phyloP scores from a whole-genome alignment of 768 basidiomycete genomes.

The Lactarius sanguifluus region DNA sequence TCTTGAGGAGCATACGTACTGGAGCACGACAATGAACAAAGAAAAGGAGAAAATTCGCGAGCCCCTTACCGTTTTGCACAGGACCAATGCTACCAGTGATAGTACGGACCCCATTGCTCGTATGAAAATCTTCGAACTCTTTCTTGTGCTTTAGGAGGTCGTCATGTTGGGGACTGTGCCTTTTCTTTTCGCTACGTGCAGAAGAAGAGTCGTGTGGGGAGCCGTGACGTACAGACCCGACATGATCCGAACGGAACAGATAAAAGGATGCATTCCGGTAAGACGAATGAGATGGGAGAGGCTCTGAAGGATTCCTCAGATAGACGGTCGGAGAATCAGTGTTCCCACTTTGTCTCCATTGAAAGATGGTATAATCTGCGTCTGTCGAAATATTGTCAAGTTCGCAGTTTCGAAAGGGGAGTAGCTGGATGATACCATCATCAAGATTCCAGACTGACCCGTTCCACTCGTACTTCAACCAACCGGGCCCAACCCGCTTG shows the following conservation, averaged over 20 bases:
- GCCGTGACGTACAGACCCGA: constrained; percentile 11
- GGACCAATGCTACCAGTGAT: constrained; percentile 89
- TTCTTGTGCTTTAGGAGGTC: constrained; percentile 64
- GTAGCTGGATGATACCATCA: constrained; percentile 55
- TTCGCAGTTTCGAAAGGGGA: constrained; percentile 6
- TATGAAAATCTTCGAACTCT: constrained; percentile 83
- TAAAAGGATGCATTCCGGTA: constrained; percentile 76
- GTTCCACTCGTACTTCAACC: constrained; percentile 86
- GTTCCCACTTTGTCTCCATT: constrained; percentile 58
- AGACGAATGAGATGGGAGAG: constrained; percentile 58
- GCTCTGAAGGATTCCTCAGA: constrained; percentile 57
- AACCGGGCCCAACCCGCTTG: constrained; percentile 67
- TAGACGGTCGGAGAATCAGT: constrained; percentile 53
- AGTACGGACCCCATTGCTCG: constrained; percentile 90
- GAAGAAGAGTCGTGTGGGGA: constrained; percentile 37
- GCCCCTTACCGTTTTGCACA: constrained; percentile 71
- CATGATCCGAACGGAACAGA: constrained; percentile 47
- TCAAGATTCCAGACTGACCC: constrained; percentile 82
- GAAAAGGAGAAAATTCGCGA: constrained; percentile 4
- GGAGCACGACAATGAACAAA: constrained; percentile 7
- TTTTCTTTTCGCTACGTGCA: constrained; percentile 32
- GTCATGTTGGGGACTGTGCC: constrained; percentile 39
- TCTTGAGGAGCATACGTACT: constrained; percentile 94
- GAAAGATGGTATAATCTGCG: constrained; percentile 85
- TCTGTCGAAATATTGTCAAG: constrained; percentile 43